These are phyloP conservation scores for Linnemannia elongata DNA, from an alignment of 192 early-diverging fungal species.

Conservation along the genomic window DNA sequence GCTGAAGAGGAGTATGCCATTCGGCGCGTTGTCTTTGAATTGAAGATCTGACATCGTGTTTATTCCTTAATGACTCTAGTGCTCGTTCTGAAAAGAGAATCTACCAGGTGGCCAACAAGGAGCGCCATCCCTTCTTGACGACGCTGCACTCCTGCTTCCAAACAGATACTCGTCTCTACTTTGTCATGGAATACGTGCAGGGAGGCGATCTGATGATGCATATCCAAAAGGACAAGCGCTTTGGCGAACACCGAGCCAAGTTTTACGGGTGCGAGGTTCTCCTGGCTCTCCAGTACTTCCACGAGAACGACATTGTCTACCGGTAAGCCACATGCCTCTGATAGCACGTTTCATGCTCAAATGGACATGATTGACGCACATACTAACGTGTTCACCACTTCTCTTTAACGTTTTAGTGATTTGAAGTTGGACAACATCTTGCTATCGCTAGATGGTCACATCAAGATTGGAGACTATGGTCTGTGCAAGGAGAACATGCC, in stretches of 20 bases:
- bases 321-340: constrained; percentile 37
- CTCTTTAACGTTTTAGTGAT: constrained; percentile 68
- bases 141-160: constrained; percentile 99
- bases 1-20: constrained; percentile 47
- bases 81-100: constrained; percentile 96
- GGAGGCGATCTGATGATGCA: constrained; percentile 99
- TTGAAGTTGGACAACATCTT: constrained; percentile 98
- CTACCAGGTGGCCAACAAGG: constrained; percentile 90
- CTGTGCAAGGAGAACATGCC: constrained; percentile 97
- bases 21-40: not conserved
- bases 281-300: constrained; percentile 95
- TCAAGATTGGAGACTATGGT: constrained; percentile 99
- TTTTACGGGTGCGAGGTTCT: constrained; percentile 98
- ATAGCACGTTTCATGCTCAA: not conserved
- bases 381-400: not conserved
- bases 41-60: not conserved
- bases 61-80: constrained; percentile 37
- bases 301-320: constrained; percentile 92
- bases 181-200: constrained; percentile 98
- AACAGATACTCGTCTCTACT: constrained; percentile 94
- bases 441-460: constrained; percentile 92
- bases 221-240: constrained; percentile 92
- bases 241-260: constrained; percentile 91
- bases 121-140: constrained; percentile 95
- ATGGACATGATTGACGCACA: constrained; percentile 12